Evolutionary conservation across 495 filamentous ascomycete species (phyloP).

Genomic region (Parachaetomium inaequale): DNA sequence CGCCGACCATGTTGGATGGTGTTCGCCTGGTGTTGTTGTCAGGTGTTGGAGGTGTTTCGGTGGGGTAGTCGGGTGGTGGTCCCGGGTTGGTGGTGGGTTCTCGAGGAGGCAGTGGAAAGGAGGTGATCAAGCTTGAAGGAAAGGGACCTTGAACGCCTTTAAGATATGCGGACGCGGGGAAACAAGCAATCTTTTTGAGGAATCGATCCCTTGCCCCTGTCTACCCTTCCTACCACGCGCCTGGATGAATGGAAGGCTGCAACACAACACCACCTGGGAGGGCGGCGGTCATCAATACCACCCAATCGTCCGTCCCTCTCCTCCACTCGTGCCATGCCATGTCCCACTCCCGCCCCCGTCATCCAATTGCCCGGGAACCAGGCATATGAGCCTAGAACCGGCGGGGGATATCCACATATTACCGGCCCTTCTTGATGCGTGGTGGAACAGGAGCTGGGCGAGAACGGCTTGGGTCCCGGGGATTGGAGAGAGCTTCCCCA

Average conservation of each 20-base stretch:
- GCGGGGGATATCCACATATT: conserved; percentile 3
- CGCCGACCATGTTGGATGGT: conserved; percentile 32
- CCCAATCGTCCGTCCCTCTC: not conserved
- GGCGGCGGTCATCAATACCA: conserved; percentile 2
- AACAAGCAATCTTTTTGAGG: conserved; percentile 5
- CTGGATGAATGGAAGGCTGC: conserved; percentile 16
- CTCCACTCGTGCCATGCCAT: not conserved
- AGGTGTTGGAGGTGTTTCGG: not conserved
- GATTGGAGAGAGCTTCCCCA: not conserved
- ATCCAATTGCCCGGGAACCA: conserved; percentile 21
- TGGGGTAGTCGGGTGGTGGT: not conserved
- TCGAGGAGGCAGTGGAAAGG: not conserved
- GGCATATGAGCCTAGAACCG: conserved; percentile 12
- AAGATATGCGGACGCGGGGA: conserved; percentile 1
- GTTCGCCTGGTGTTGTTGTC: not conserved
- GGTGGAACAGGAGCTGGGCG: not conserved
- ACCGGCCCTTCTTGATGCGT: not conserved
- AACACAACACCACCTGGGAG: conserved; percentile 1
- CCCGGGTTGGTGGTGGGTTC: not conserved
- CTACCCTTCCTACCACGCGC: conserved; percentile 3
- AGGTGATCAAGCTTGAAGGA: not conserved
- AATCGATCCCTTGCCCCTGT: not conserved
- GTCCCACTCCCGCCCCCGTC: conserved; percentile 5
- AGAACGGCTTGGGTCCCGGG: not conserved
- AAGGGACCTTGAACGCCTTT: not conserved